Conservation (phyloP, 108 stramenopile species). For the Cylindrotheca closterium region DNA sequence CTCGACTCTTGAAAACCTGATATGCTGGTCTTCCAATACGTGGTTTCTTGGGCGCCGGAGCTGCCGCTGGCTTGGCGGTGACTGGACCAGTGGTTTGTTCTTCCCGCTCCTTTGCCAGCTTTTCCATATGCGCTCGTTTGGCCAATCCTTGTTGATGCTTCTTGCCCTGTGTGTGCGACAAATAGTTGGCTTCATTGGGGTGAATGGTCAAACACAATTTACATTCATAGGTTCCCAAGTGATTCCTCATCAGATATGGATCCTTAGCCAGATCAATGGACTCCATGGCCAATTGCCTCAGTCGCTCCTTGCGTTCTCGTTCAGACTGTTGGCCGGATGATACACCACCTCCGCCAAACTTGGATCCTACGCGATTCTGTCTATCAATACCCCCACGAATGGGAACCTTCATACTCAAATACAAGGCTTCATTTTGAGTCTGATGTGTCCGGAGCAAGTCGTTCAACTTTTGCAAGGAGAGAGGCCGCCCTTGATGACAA, state of each 20-base stretch:
- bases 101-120: constrained; percentile 52
- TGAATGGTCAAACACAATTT: constrained; percentile 98
- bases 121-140: constrained; percentile 86
- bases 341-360: constrained; percentile 98
- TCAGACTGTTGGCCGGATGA: constrained; percentile 85
- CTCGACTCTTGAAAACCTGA: constrained; percentile 94
- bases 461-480: constrained; percentile 9
- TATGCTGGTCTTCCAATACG: constrained; percentile 98
- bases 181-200: constrained; percentile 98
- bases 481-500: constrained; percentile 13
- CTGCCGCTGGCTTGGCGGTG: constrained; percentile 41
- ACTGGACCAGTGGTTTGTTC: constrained; percentile 68
- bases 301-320: constrained; percentile 96
- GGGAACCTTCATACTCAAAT: constrained; percentile 13
- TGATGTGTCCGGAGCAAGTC: background rate
- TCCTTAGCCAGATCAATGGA: constrained; percentile 99
- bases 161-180: constrained; percentile 99
- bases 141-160: constrained; percentile 97
- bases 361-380: constrained; percentile 96
- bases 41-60: constrained; percentile 37
- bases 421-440: background rate
- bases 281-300: constrained; percentile 95
- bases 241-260: constrained; percentile 98
- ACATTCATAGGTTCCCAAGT: constrained; percentile 98
- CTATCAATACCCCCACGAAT: constrained; percentile 79